These are phyloP conservation scores for Malus sylvestris DNA, from an alignment of 306 rosid species.

Conservation along the genomic window DNA sequence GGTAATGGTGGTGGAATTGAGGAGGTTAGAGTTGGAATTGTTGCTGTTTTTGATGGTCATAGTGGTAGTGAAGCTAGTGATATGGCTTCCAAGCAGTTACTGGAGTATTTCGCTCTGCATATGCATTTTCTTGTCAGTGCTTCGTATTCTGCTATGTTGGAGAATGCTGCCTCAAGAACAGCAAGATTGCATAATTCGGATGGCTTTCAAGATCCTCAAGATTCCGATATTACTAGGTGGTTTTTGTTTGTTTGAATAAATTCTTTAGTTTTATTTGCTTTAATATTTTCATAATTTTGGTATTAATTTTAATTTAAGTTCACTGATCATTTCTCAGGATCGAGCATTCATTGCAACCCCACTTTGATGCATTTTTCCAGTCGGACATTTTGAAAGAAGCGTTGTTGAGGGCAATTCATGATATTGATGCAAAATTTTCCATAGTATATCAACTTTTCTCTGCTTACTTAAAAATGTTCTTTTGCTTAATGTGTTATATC, in stretches of 20 bases:
- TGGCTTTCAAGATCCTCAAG: slow-evolving; percentile 39
- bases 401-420: slow-evolving; percentile 76
- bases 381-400: slow-evolving; percentile 91
- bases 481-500: background rate
- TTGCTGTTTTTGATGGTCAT: slow-evolving; percentile 92
- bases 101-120: slow-evolving; percentile 83
- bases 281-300: background rate
- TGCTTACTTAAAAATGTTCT: slow-evolving; percentile 9
- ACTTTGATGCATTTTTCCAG: slow-evolving; percentile 60
- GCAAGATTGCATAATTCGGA: slow-evolving; percentile 49
- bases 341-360: slow-evolving; percentile 32
- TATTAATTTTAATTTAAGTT: background rate
- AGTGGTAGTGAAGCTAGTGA: slow-evolving; percentile 91
- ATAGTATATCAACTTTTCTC: slow-evolving; percentile 36
- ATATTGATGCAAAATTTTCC: slow-evolving; percentile 78
- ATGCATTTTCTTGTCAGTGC: slow-evolving; percentile 91
- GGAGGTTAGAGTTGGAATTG: slow-evolving; percentile 70
- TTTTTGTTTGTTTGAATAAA: no score
- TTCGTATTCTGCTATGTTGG: slow-evolving; percentile 46
- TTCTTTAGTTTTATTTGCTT: no score
- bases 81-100: slow-evolving; percentile 72
- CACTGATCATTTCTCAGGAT: slow-evolving; percentile 46
- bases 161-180: slow-evolving; percentile 15
- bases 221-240: background rate
- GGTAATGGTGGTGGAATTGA: slow-evolving; percentile 44